A percentile compares a stretch with the other conserved stretches of the same genome.
Evolutionary conservation across 1,284 basidiomycete genomes (phyloP).

Genomic region (Meripilus lineatus): DNA sequence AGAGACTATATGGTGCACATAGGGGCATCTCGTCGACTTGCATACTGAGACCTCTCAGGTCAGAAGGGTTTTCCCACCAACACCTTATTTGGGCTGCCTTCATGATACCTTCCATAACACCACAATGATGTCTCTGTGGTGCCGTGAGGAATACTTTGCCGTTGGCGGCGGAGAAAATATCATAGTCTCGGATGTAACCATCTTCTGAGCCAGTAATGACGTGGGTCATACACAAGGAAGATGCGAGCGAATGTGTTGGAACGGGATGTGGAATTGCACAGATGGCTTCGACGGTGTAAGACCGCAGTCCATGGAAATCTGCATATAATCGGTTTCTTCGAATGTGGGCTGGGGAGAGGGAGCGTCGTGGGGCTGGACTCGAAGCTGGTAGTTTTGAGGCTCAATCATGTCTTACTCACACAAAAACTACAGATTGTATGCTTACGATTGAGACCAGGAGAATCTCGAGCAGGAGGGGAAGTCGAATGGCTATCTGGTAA

Average conservation of each 20-base stretch:
- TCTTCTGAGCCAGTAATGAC: slow-evolving; percentile 90
- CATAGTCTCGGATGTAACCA: slow-evolving; percentile 91
- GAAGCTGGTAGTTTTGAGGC: slow-evolving; percentile 18
- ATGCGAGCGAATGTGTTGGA: slow-evolving; percentile 82
- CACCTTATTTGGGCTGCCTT: slow-evolving; percentile 84
- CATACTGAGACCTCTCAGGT: slow-evolving; percentile 25
- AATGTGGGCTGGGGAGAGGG: slow-evolving; percentile 58
- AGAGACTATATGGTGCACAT: slow-evolving; percentile 82
- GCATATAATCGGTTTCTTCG: slow-evolving; percentile 33
- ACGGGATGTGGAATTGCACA: slow-evolving; percentile 88
- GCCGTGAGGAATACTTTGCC: slow-evolving; percentile 85
- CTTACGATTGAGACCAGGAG: too few relatives aligned
- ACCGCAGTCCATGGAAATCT: slow-evolving; percentile 34
- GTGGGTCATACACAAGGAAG: slow-evolving; percentile 85
- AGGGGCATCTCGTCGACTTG: slow-evolving; percentile 43
- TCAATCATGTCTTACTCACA: too few relatives aligned
- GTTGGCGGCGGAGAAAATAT: slow-evolving; percentile 86
- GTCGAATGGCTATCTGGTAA: slow-evolving; percentile 6
- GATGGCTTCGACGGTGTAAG: slow-evolving; percentile 88
- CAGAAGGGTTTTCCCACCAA: slow-evolving; percentile 83
- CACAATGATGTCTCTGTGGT: slow-evolving; percentile 85
- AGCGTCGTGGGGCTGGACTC: slow-evolving; percentile 38
- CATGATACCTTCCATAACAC: slow-evolving; percentile 88
- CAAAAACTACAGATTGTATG: too few relatives aligned
- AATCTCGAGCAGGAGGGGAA: slow-evolving; percentile 12